A percentile compares a stretch with the other conserved stretches of the same genome.
Evolutionary conservation across 2,329 filamentous ascomycete genomes (phyloP).

Genomic region (Fusarium veterinarium): DNA sequence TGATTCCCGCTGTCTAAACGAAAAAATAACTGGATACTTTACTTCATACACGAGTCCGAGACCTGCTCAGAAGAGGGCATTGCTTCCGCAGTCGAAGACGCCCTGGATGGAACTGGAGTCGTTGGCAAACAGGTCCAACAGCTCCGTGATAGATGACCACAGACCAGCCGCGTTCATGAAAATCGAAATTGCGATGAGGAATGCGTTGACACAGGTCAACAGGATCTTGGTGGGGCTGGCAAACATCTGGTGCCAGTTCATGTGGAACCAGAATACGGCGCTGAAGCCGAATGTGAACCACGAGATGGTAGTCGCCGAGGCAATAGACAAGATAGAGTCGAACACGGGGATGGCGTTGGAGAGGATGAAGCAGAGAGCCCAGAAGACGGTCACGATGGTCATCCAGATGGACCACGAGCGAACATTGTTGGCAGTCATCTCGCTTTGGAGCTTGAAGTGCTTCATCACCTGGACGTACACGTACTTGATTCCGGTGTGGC

Average conservation of each 20-base stretch:
- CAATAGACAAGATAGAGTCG: constrained; percentile 52
- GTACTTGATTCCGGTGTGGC: constrained; percentile 51
- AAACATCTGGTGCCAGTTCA: constrained; percentile 50
- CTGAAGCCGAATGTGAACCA: constrained; percentile 54
- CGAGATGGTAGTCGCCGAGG: constrained; percentile 51
- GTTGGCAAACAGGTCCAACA: constrained; percentile 48
- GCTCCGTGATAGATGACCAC: constrained; percentile 49
- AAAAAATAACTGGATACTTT: constrained; percentile 24
- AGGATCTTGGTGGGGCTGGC: constrained; percentile 45
- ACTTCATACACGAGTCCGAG: constrained; percentile 17
- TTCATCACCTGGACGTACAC: constrained; percentile 51
- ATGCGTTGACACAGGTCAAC: constrained; percentile 45
- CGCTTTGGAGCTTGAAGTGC: constrained; percentile 46
- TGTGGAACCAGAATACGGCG: constrained; percentile 52
- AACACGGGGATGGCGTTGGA: constrained; percentile 54
- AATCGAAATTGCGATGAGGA: constrained; percentile 48
- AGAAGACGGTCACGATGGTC: constrained; percentile 49
- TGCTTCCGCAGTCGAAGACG: constrained; percentile 50
- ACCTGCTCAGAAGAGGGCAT: constrained; percentile 48
- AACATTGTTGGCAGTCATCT: constrained; percentile 49
- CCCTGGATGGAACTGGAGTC: constrained; percentile 45
- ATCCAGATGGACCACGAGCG: constrained; percentile 53
- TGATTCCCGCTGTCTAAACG: constrained; percentile 27
- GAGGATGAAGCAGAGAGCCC: constrained; percentile 50
- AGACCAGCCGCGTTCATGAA: constrained; percentile 52